phyloP scores from a whole-genome alignment of 2,329 filamentous ascomycete genomes.

The Thelonectria blattea region DNA sequence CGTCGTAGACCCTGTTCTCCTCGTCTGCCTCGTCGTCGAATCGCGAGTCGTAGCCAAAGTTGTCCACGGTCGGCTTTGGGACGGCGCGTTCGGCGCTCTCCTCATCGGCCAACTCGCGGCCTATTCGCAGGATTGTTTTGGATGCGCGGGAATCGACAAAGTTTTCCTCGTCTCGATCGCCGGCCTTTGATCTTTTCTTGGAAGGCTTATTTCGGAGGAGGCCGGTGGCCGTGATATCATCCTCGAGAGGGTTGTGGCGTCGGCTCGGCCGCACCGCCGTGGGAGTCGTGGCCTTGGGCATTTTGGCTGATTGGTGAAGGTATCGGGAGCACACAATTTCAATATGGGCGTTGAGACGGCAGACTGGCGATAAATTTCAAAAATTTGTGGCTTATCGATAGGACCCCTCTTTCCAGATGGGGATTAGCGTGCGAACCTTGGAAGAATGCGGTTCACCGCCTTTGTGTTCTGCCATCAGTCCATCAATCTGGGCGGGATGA shows the following conservation, averaged over 20 bases:
- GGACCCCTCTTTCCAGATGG: constrained; percentile 43
- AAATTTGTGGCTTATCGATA: constrained; percentile 49
- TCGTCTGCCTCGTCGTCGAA: constrained; percentile 64
- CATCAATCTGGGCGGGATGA: too few relatives aligned
- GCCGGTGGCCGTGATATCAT: constrained; percentile 78
- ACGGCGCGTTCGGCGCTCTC: constrained; percentile 56
- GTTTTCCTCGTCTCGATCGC: constrained; percentile 65
- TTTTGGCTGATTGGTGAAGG: constrained; percentile 47
- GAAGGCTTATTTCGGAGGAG: constrained; percentile 76
- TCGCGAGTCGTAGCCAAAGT: constrained; percentile 81
- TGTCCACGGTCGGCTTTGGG: constrained; percentile 52
- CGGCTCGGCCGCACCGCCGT: constrained; percentile 64
- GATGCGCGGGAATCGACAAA: constrained; percentile 91
- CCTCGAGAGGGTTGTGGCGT: constrained; percentile 88
- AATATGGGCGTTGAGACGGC: constrained; percentile 37
- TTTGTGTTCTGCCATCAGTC: constrained; percentile 23
- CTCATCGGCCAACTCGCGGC: constrained; percentile 86
- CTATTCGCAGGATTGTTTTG: constrained; percentile 85
- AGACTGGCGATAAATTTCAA: constrained; percentile 40
- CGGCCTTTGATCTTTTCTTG: constrained; percentile 70
- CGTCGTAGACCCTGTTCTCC: constrained; percentile 50
- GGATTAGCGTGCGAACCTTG: constrained; percentile 35
- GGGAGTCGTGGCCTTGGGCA: constrained; percentile 79
- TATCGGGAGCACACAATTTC: constrained; percentile 25
- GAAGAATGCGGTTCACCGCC: constrained; percentile 40